Base-by-base conservation (phyloP, 1,284 basidiomycete genomes). In the Apiotrichum gracile region DNA sequence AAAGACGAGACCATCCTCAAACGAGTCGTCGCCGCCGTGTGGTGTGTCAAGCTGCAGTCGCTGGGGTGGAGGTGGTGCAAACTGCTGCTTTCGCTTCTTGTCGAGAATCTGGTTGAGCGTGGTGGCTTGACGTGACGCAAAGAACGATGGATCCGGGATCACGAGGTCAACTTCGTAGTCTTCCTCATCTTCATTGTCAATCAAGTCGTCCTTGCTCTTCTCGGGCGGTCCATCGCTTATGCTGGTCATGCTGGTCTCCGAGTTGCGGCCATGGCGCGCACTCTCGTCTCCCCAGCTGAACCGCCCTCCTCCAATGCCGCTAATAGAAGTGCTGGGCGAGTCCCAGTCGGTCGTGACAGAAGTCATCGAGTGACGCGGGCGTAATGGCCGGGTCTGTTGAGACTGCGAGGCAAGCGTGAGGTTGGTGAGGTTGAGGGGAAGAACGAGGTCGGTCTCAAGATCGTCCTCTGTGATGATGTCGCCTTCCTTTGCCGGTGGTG, bases 1-100 rank as follows among this genome's bases (percentile, higher is more conserved):
- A 14, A 76, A 57, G 22, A 74, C 64, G 22, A 76, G 49, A 6
- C 74, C 74, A 53, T 76, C 72, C 45, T 76, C 74, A 24, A 76
- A 69, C 5, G 62, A 65, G 39, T 74, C 72, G 46, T 73, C 70
- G 17, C 43, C 58, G 1, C 55, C 43, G 29, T 27, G 48, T 33
- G 29, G 10, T 13, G 33, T 13, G 52, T 57, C 21, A 25, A 35
- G 33, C 43, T 40, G 47, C 5, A 33, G 47, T 13, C 26, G 44
- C 25, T 44, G 38, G 7, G 60, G 52, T 19, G 33, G 54, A 59
- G 47, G 52, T 4, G 58, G 55, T 1, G 56, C 52, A 34, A 58
- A 65, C 45, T 69, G 62, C 17, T 67, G 69, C 52, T 64, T 67
- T 13, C 72, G 64, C 50, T 73, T 74, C 33, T 58, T 51, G 42